phyloP scores from a whole-genome alignment of 805 yeast genomes.

The Helenozyma rhizophorensis region DNA sequence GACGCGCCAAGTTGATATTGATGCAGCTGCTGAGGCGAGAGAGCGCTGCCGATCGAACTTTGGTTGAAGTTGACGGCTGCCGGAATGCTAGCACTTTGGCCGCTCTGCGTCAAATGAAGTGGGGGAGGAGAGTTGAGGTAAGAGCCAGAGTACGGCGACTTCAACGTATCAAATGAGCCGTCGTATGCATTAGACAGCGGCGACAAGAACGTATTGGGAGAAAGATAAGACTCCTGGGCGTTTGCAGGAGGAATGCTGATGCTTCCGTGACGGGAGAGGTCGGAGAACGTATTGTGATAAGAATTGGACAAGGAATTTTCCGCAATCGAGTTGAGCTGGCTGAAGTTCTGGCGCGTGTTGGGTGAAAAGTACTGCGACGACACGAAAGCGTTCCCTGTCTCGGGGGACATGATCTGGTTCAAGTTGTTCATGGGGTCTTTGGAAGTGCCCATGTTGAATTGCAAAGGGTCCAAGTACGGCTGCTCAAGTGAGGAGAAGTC shows the following conservation, averaged over 20 bases:
- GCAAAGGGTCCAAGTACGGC: conserved; percentile 6
- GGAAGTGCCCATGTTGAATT: conserved; percentile 3
- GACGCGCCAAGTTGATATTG: conserved; percentile 24
- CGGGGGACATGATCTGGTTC: conserved; percentile 37
- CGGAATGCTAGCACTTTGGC: conserved; percentile 25
- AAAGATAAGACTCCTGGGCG: conserved; percentile 26
- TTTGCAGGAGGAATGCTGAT: conserved; percentile 22
- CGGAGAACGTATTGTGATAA: conserved; percentile 22
- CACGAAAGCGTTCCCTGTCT: conserved; percentile 18
- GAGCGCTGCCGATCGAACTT: conserved; percentile 9
- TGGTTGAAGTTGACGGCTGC: conserved; percentile 7
- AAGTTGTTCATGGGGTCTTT: conserved; percentile 21
- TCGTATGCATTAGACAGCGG: conserved; percentile 25
- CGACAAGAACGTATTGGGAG: conserved; percentile 33
- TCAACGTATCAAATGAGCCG: conserved; percentile 31
- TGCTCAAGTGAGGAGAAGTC: conserved; percentile 2
- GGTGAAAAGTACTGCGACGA: conserved; percentile 42
- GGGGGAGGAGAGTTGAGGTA: conserved; percentile 39
- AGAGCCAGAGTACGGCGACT: conserved; percentile 28
- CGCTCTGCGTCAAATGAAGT: conserved; percentile 14
- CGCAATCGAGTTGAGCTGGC: conserved; percentile 30
- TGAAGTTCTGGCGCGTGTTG: conserved; percentile 22
- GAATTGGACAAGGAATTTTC: conserved; percentile 19
- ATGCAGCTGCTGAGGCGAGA: conserved; percentile 24
- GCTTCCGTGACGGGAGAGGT: conserved; percentile 26